Evolutionary conservation across 1,284 basidiomycete species (phyloP), one percentile per base, ranked within the genome.

Genomic region (Trametes hirsuta): DNA sequence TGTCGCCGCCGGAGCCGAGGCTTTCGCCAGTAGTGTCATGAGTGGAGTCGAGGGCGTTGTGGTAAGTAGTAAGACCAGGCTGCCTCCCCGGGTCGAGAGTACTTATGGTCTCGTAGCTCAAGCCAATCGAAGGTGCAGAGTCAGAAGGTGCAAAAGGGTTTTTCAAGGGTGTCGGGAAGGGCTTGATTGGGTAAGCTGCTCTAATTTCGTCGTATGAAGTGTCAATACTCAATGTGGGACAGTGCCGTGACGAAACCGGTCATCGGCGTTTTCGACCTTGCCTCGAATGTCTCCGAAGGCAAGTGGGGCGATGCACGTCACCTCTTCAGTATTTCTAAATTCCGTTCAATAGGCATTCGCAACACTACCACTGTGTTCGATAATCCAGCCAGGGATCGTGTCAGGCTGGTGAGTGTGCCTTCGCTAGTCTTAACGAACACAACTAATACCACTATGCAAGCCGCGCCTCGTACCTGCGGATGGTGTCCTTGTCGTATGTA

Each of bases 321-420:
- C 18, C 4, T 15, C 24, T 35, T n/a, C 11, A 9, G 12, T 34
- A 6, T 40, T 18, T 18, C 18, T 47, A 24, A 46, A 12, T 36
- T 3, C 50, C 47, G 37, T 5, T 5, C 48, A 24, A 24, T 68
- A 91, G 93, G 93, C 30, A 95, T 98, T 64, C 87, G 97, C 42
- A 99, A 99, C 72, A 99, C 97, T 0, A 99, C 97, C 0, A 98
- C 95, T 3, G 97, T 98, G 1, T 99, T 99, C 67, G 97, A 99
- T 72, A 93, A 88, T 65, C 91, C 93, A 47, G 91, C 92, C 53
- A 85, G 96, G 57, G 97, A 98, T 70, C 89, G 96, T 18, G 86
- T 93, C 24, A 84, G 97, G 68, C 76, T 95, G 68, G 90, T 90
- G 62, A 72, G 86, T 73, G 14, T 30, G 5, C 53, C 30, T 11